Base-by-base conservation (phyloP, 139 green algal genomes). In the Penium margaritaceum region DNA sequence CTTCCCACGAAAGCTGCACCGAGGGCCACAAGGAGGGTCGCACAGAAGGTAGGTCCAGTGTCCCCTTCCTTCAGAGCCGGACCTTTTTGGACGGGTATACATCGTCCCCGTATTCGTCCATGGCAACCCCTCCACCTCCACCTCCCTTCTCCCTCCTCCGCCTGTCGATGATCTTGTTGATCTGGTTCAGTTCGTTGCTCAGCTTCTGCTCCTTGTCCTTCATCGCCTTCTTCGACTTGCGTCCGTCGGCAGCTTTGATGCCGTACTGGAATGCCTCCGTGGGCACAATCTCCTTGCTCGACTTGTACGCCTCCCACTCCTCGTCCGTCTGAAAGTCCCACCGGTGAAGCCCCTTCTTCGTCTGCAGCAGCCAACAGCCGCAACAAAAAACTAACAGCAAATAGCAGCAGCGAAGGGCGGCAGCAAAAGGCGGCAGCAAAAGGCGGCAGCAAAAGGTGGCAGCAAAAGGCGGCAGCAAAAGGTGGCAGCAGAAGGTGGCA, bases 221-320 rank as follows among this genome's bases (percentile, higher is more conserved):
- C 21, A 33, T 41, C 33, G 70, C 62, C 63, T 86, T 84, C 58
- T 70, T 61, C 51, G 53, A 72, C 75, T 89, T 88, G 41, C 88
- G 70, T 1, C 88, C 88, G 63, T 91, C 88, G 1, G 61, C 67
- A 38, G 74, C 79, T 75, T 93, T 93, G 34, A 91, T 76, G 3
- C 86, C 88, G 81, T 88, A 91, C 79, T 92, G 88, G 74, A 90
- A 92, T 5, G 88, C 88, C 5, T 85, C 88, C 53, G 88, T 89
- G 24, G 88, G 88, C 34, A 78, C 63, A 7, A 78, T 72, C 69
- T 93, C 88, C 62, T 85, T 80, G 1, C 61, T 79, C 37, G 78
- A 53, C 61, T 93, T 91, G 78, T 92, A 86, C 41, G 41, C 46
- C 37, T 84, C 68, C 78, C 83, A 93, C 67, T 93, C 81, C 85